phyloP scores from a whole-genome alignment of 106 monocot genomes.

The Apostasia ramifera region DNA sequence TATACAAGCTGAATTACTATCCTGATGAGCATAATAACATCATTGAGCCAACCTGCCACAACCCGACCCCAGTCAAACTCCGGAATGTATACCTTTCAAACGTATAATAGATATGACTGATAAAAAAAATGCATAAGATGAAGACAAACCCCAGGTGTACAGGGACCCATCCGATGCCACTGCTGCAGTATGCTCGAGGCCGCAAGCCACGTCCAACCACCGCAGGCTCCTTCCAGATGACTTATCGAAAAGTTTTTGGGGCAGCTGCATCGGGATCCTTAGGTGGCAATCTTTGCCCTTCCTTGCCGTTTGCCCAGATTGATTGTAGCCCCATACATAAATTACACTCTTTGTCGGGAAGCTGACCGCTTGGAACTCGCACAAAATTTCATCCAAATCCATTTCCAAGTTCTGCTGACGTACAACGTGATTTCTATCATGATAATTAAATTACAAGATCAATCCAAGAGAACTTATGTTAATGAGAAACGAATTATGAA shows the following conservation, averaged over 20 bases:
- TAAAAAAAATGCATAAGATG: neutral
- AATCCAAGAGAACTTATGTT: neutral
- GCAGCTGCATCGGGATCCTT: conserved; percentile 74
- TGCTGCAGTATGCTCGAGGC: conserved; percentile 89
- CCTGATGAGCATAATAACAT: no score
- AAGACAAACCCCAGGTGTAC: conserved; percentile 79
- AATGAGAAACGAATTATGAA: neutral
- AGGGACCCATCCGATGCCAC: conserved; percentile 79
- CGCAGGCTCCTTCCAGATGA: conserved; percentile 25
- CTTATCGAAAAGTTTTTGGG: conserved; percentile 38
- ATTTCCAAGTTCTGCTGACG: conserved; percentile 12
- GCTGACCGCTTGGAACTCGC: conserved; percentile 21
- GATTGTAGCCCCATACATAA: conserved; percentile 93
- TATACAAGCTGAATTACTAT: no score
- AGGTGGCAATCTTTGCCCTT: conserved; percentile 43
- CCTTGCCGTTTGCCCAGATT: conserved; percentile 87
- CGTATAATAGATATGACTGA: no score
- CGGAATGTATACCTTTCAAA: no score
- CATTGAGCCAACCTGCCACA: no score
- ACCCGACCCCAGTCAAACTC: no score
- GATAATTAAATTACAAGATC: neutral
- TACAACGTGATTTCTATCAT: neutral
- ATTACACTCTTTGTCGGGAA: conserved; percentile 74
- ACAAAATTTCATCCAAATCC: conserved; percentile 36
- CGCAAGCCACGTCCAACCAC: conserved; percentile 92